Evolutionary conservation across 2,329 filamentous ascomycete species (phyloP), one percentile per base, ranked within the genome.

Genomic region (Colletotrichum lupini): DNA sequence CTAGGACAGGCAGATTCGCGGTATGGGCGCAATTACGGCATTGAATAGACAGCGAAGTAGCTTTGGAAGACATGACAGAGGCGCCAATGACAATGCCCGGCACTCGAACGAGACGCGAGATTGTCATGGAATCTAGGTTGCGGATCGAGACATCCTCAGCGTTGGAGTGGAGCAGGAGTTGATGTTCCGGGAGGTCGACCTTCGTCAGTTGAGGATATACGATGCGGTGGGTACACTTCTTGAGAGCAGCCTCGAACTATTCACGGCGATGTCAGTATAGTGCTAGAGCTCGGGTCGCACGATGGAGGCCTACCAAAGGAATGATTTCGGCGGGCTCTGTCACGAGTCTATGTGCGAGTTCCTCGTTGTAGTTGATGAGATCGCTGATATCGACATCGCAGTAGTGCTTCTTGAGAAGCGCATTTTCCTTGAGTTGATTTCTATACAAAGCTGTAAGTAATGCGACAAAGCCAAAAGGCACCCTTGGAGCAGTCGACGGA

Each of bases 61-160:
- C 95, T 86, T 99, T 98, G 14, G 96, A 98, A 2, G 95, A 98
- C 82, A 98, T 93, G 22, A 97, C 97, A 1, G 96, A 98, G 59
- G 97, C 97, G 59, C 97, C 96, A 76, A 99, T 99, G 73, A 99
- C 95, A 76, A 99, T 99, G 63, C 97, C 97, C 1, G 97, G 97
- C 70, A 99, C 97, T 69, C 96, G 92, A 52, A 99, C 96, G n/a
- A 99, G 92, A 77, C 95, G 92, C 5, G 96, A 95, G 77, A 99
- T 97, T 75, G 95, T 96, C 75, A 94, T 93, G 9, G 97, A 97
- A 78, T 97, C 97, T 52, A 99, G 90, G 77, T 98, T 95, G 76
- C 97, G 93, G 78, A 99, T 98, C 0, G 96, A 97, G 35, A 95
- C 95, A 81, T 97, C 92, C 65, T 96, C 93, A 76, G 95, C 95